Conservation (phyloP, 2,329 filamentous ascomycete species). For the Fusarium scirpi region DNA sequence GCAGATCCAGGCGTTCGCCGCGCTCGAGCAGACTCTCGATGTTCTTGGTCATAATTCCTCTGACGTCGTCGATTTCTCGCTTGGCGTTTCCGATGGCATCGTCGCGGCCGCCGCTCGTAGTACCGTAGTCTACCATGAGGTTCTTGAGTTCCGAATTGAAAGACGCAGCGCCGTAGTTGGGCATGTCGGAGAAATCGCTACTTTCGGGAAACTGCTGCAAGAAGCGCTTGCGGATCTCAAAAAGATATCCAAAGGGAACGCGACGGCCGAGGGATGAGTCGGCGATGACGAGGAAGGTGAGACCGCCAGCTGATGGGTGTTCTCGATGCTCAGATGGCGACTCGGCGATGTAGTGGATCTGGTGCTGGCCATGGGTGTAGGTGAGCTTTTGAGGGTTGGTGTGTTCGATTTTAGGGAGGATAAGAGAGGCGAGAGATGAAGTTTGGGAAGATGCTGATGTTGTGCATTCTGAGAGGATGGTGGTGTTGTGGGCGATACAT, state of each 20-base stretch:
- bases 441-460: constrained; percentile 85
- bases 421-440: constrained; percentile 88
- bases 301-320: constrained; percentile 76
- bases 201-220: constrained; percentile 73
- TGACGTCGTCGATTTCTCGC: constrained; percentile 90
- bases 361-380: constrained; percentile 90
- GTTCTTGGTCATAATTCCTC: constrained; percentile 95
- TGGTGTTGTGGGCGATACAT: constrained; percentile 93
- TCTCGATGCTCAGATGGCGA: constrained; percentile 74
- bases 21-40: constrained; percentile 90
- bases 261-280: constrained; percentile 84
- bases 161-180: constrained; percentile 87
- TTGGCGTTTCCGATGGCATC: constrained; percentile 88
- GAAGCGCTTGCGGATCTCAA: constrained; percentile 92
- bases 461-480: constrained; percentile 93
- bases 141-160: constrained; percentile 85
- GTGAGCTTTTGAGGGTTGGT: constrained; percentile 85
- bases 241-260: constrained; percentile 91
- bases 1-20: constrained; percentile 90
- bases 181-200: constrained; percentile 81
- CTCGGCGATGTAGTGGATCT: constrained; percentile 96
- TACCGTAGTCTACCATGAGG: constrained; percentile 87
- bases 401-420: constrained; percentile 95
- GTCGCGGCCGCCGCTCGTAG: constrained; percentile 77
- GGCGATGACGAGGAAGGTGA: constrained; percentile 93